Evolutionary conservation across 2,329 filamentous ascomycete genomes (phyloP), one percentile per base, ranked within the genome.

Genomic region (Ceratocystis papillata): DNA sequence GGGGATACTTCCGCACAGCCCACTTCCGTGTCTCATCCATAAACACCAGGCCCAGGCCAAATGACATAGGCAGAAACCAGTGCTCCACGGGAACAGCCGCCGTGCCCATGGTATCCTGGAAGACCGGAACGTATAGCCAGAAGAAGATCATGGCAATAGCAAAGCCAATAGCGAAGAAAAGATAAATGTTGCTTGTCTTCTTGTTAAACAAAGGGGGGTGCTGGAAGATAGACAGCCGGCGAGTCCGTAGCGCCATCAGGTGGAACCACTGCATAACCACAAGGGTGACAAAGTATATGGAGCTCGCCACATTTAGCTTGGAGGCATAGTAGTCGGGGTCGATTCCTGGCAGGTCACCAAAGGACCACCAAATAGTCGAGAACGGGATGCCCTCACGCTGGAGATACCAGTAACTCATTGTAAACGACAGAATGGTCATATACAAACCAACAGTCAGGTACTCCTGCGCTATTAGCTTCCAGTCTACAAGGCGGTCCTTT

Each of bases 261-360:
- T 99, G 99, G 74, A 99, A 84, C 94, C 99, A 99, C 79, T 99
- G 95, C 73, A 99, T 97, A 68, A 96, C 91, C 57, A 99, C 94
- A 25, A 99, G 82, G 72, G 88, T 88, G 2, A 90, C 96, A 69
- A 99, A 83, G 6, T 91, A 96, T 33, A 99, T 86, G 1, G 94
- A 99, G 22, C 91, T 96, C 1, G 91, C 94, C 4, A 92, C 85
- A 76, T 93, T 91, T 70, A 92, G 86, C 80, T 89, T 87, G 70
- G 90, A 83, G 73, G 96, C 87, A 69, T 82, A 79, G 78, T 99
- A 99, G 70, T 99, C 97, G 7, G 85, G 90, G 68, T 95, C 95
- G 71, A 99, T 93, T 55, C 83, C 85, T 61, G 97, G 86, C 80
- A 99, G 85, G 77, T 99, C 97, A 64, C 94, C 87, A 83, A 97